Conservation (phyloP, 257 asterid species). For the Thymus quinquecostatus region DNA sequence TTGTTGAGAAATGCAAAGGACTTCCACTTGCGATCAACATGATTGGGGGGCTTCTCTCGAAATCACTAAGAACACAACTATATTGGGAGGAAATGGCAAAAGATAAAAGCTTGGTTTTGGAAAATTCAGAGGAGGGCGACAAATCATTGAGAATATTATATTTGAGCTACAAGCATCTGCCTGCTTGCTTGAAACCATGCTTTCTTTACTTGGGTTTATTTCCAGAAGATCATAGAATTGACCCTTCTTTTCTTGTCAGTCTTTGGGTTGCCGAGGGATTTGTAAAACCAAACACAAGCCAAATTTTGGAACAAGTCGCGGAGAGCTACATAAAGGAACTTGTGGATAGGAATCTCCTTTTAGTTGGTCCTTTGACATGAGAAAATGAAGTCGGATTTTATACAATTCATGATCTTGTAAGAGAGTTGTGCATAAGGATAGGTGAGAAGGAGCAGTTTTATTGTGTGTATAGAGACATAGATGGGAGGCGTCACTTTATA, state of each 20-base stretch:
- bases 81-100: neutral
- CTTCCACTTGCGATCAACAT: constrained; percentile 13
- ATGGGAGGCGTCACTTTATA: neutral
- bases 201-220: constrained; percentile 26
- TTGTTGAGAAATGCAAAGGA: constrained; percentile 7
- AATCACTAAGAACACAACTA: neutral
- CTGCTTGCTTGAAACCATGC: constrained; percentile 7
- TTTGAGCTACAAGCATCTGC: too few relatives aligned
- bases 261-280: constrained; percentile 22
- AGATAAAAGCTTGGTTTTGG: neutral
- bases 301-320: constrained; percentile 22
- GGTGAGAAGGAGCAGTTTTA: neutral
- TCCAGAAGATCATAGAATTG: too few relatives aligned
- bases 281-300: neutral
- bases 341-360: constrained; percentile 14
- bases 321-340: constrained; percentile 13
- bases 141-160: neutral
- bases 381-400: neutral
- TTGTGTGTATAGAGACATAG: neutral
- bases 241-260: too few relatives aligned
- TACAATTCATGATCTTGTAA: constrained; percentile 8
- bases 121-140: neutral
- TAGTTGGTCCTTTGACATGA: neutral
- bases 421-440: constrained; percentile 1
- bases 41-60: constrained; percentile 18